These are phyloP conservation scores for Irpex sp. DNA, from an alignment of 1,284 basidiomycete species.

Conservation along the genomic window DNA sequence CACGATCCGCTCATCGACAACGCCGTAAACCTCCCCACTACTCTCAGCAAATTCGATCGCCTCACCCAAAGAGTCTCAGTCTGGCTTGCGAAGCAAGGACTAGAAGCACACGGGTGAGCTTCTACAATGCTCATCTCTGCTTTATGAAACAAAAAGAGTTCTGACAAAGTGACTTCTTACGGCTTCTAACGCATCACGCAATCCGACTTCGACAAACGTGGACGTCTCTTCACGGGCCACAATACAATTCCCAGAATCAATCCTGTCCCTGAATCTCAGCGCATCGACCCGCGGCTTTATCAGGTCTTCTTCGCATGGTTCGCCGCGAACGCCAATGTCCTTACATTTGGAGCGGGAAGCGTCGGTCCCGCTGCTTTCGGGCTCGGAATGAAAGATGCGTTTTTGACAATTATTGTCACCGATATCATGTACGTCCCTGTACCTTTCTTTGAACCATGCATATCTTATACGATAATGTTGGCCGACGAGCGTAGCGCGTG, in stretches of 20 bases:
- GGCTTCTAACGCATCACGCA: not conserved
- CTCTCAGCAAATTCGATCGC: not conserved
- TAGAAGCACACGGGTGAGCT: constrained; percentile 10
- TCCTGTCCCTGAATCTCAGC: constrained; percentile 42
- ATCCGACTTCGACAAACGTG: not conserved
- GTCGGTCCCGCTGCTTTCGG: constrained; percentile 58
- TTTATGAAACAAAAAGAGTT: not conserved
- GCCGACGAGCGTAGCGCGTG: constrained; percentile 16
- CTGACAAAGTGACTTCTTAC: not conserved
- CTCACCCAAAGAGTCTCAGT: not conserved
- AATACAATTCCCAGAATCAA: constrained; percentile 36
- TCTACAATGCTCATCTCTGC: not conserved
- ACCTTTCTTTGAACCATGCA: not conserved
- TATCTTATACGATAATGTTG: not conserved
- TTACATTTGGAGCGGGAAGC: constrained; percentile 53
- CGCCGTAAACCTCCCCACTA: not conserved
- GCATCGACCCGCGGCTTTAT: constrained; percentile 51
- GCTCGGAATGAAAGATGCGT: constrained; percentile 50
- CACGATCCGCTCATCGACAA: not conserved
- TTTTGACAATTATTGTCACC: constrained; percentile 47
- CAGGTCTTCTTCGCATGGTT: constrained; percentile 71
- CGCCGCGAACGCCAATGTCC: constrained; percentile 57
- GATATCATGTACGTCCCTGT: constrained; percentile 45
- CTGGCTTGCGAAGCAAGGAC: constrained; percentile 4
- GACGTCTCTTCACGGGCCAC: not conserved